Percentiles rank a stretch among this genome's conserved stretches.
Conservation (phyloP, 495 filamentous ascomycete genomes). For the Trichoderma reesei region DNA sequence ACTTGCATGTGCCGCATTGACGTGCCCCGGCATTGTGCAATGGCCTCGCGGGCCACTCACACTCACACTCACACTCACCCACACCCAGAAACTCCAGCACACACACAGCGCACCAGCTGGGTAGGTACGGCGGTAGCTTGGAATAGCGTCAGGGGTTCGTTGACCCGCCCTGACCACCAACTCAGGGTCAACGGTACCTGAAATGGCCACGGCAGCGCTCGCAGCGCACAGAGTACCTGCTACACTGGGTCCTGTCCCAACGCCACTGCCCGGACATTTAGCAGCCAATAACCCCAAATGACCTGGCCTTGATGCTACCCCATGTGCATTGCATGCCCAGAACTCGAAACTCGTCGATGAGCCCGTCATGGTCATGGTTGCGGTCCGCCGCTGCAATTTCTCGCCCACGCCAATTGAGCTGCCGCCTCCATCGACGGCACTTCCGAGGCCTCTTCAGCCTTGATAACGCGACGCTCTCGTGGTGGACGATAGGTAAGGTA, state of each 20-base stretch:
- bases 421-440: background rate
- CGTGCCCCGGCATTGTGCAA: background rate
- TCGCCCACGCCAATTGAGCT: background rate
- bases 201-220: background rate
- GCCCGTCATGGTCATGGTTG: background rate
- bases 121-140: background rate
- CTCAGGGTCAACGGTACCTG: background rate
- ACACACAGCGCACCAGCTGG: background rate
- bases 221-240: background rate
- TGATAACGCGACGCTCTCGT: no score
- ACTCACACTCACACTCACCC: background rate
- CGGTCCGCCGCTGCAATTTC: background rate
- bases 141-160: background rate
- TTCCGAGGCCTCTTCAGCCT: background rate
- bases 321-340: constrained; percentile 2
- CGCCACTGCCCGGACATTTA: background rate
- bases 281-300: background rate
- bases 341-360: constrained; percentile 1
- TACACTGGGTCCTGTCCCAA: background rate
- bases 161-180: background rate
- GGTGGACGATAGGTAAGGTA: no score
- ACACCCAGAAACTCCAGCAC: background rate
- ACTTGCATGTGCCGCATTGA: background rate
- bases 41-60: background rate
- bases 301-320: constrained; percentile 2